Evolutionary conservation across 2,329 filamentous ascomycete species (phyloP).

Genomic region (Pezicula carpinea): DNA sequence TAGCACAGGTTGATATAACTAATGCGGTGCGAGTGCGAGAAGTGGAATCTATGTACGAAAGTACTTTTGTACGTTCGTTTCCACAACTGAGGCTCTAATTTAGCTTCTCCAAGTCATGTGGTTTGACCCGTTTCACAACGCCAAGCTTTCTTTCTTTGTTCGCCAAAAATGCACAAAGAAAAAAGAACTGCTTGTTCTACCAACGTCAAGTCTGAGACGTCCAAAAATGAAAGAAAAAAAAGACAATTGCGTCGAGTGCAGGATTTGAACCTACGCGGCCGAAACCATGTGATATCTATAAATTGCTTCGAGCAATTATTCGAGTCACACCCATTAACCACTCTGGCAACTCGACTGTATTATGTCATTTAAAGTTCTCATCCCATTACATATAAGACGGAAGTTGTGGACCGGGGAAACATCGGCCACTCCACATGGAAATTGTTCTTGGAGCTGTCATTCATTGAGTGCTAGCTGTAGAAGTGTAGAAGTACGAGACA

Average conservation of each 20-base stretch:
- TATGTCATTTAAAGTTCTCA: background rate
- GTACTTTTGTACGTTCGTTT: no score
- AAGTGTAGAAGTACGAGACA: background rate
- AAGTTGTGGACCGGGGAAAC: background rate
- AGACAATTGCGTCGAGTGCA: constrained; percentile 1
- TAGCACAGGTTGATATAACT: no score
- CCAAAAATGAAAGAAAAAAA: background rate
- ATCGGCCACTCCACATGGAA: background rate
- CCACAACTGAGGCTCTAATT: no score
- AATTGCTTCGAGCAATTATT: background rate
- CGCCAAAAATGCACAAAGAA: no score
- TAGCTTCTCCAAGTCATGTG: no score
- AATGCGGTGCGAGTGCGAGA: no score
- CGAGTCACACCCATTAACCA: constrained; percentile 3
- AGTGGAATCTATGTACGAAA: no score
- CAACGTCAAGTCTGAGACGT: no score
- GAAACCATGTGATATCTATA: constrained; percentile 1
- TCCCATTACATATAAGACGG: background rate
- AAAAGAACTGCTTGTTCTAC: no score
- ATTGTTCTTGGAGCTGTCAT: background rate
- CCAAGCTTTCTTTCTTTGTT: no score
- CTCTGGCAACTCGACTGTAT: constrained; percentile 1
- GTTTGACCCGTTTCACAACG: no score
- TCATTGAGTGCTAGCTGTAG: background rate
- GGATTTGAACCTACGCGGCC: constrained; percentile 3